Percentiles rank a stretch among this genome's conserved stretches.
Evolutionary conservation across 2,329 filamentous ascomycete species (phyloP).

Genomic region (Coleophoma eucalyptorum): DNA sequence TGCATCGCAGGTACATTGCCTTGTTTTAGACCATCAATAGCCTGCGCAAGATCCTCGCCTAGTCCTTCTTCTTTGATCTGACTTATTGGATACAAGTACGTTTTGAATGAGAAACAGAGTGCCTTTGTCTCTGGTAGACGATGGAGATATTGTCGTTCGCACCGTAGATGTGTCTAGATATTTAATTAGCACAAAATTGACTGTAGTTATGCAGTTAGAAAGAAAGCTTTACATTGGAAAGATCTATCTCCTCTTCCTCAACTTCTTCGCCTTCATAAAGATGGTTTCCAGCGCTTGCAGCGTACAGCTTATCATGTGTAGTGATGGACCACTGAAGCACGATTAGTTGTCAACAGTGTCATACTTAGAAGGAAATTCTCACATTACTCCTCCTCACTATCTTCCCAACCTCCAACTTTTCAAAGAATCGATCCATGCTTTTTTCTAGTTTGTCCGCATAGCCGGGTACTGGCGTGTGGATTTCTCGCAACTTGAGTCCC

Average conservation of each 20-base stretch:
- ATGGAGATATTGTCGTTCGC: slow-evolving; percentile 59
- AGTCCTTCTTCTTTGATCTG: slow-evolving; percentile 53
- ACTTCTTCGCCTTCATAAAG: slow-evolving; percentile 31
- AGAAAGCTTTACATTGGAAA: slow-evolving; percentile 33
- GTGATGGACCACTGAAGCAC: slow-evolving; percentile 37
- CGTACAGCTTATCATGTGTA: slow-evolving; percentile 35
- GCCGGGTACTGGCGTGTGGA: slow-evolving; percentile 55
- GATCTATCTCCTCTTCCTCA: slow-evolving; percentile 35
- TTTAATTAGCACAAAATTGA: background rate
- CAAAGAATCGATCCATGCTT: slow-evolving; percentile 61
- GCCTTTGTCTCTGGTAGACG: slow-evolving; percentile 49
- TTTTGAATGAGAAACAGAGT: slow-evolving; percentile 59
- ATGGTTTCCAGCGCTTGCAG: slow-evolving; percentile 35
- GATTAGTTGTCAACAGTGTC: background rate
- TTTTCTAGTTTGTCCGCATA: slow-evolving; percentile 52
- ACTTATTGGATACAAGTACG: slow-evolving; percentile 52
- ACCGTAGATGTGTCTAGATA: slow-evolving; percentile 41
- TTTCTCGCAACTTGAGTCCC: slow-evolving; percentile 44
- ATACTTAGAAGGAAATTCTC: slow-evolving; percentile 1
- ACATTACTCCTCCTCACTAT: slow-evolving; percentile 51
- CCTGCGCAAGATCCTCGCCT: slow-evolving; percentile 47
- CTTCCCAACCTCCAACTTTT: slow-evolving; percentile 45
- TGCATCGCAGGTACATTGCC: slow-evolving; percentile 55
- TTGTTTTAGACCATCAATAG: slow-evolving; percentile 53
- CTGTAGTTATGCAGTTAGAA: too few species aligned